These are phyloP conservation scores for Xylaria acuta DNA, from an alignment of 495 filamentous ascomycete species.

Conservation along the genomic window DNA sequence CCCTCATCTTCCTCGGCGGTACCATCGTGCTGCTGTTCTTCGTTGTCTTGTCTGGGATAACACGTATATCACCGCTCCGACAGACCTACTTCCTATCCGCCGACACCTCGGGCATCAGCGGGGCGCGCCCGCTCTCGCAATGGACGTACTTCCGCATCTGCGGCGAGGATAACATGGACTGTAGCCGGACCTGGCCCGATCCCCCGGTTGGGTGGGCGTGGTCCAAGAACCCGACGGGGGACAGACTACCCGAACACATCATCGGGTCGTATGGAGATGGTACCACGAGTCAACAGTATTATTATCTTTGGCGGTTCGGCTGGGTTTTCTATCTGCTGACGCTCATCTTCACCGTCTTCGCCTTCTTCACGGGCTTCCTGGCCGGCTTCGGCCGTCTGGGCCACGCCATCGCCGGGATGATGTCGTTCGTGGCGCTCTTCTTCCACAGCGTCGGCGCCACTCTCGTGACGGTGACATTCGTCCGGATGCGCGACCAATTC, in stretches of 20 bases:
- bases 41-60: constrained; percentile 74
- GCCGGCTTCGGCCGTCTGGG: constrained; percentile 58
- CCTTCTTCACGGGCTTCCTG: constrained; percentile 60
- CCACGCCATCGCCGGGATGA: constrained; percentile 49
- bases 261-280: constrained; percentile 51
- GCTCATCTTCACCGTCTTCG: constrained; percentile 65
- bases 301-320: constrained; percentile 65
- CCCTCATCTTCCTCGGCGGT: constrained; percentile 77
- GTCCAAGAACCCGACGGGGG: constrained; percentile 40
- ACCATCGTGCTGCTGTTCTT: constrained; percentile 81
- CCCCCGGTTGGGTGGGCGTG: constrained; percentile 59
- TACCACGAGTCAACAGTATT: constrained; percentile 57
- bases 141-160: constrained; percentile 89
- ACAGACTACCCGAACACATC: constrained; percentile 48
- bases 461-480: constrained; percentile 67
- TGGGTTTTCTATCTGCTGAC: constrained; percentile 79
- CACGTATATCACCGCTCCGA: constrained; percentile 65
- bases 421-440: constrained; percentile 48
- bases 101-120: constrained; percentile 71
- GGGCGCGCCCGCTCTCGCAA: constrained; percentile 67
- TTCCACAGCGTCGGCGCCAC: constrained; percentile 54
- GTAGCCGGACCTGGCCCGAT: constrained; percentile 50
- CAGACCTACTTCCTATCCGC: constrained; percentile 83
- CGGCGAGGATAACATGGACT: constrained; percentile 55
- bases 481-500: constrained; percentile 78